A percentile compares a stretch with the other conserved stretches of the same genome.
These are phyloP conservation scores for Claviceps digitariae DNA, from an alignment of 2,329 filamentous ascomycete genomes.

Conservation along the genomic window DNA sequence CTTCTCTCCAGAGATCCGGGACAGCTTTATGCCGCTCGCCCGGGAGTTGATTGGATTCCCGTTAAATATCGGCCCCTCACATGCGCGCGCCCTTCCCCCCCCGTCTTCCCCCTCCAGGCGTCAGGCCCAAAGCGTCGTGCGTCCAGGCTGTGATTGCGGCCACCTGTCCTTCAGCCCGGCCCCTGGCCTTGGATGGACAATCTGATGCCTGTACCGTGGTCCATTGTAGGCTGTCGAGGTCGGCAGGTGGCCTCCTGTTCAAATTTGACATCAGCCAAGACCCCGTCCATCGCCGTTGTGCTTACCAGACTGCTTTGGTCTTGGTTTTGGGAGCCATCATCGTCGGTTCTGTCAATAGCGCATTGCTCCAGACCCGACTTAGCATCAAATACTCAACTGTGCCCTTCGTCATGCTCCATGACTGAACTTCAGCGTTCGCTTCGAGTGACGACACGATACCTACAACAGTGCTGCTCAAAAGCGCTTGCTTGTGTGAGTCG, in stretches of 20 bases:
- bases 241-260: not conserved
- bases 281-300: not conserved
- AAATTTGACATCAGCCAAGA: not conserved
- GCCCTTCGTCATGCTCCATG: not conserved
- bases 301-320: not conserved
- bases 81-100: not conserved
- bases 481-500: not conserved
- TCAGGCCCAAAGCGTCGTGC: not conserved
- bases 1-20: constrained; percentile 2
- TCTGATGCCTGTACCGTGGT: not conserved
- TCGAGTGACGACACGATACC: not conserved
- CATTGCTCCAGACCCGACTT: not conserved
- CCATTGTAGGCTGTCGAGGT: not conserved
- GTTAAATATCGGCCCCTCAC: constrained; percentile 4
- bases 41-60: constrained; percentile 2
- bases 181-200: not conserved
- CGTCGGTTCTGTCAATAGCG: not conserved
- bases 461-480: not conserved
- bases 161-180: not conserved
- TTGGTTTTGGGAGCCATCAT: not conserved
- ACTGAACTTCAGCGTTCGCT: not conserved
- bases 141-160: not conserved
- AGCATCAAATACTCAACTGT: not conserved
- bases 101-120: not conserved
- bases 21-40: not conserved